Conservation (phyloP, 495 filamentous ascomycete species). For the Penicillium waksmanii region DNA sequence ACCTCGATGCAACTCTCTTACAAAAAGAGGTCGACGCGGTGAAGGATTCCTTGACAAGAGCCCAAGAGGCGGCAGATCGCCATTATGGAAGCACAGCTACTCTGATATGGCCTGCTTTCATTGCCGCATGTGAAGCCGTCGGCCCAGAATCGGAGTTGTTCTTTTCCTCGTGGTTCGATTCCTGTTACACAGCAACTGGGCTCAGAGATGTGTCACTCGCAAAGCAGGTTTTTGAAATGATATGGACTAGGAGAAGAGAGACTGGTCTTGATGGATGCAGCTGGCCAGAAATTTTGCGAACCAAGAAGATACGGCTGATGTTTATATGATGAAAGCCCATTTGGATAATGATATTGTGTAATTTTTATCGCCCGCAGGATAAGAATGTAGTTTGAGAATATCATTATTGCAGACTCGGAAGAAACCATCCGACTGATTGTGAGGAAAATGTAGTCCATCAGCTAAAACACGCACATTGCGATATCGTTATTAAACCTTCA, state of each 20-base stretch:
- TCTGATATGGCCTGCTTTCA: conserved; percentile 30
- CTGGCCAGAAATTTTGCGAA: conserved; percentile 26
- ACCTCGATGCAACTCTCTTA: conserved; percentile 24
- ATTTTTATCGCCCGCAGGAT: background rate
- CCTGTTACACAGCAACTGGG: conserved; percentile 16
- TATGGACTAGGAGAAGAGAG: conserved; percentile 21
- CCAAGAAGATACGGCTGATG: conserved; percentile 22
- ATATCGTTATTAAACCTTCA: too few species aligned
- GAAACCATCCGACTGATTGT: background rate
- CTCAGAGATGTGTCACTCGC: conserved; percentile 18
- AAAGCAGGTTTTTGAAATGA: conserved; percentile 19
- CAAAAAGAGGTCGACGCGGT: conserved; percentile 22
- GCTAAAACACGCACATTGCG: background rate
- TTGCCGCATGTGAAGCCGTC: conserved; percentile 28
- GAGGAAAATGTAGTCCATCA: background rate
- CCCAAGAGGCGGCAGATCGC: conserved; percentile 6
- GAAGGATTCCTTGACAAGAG: conserved; percentile 3
- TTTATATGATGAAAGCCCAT: conserved; percentile 14
- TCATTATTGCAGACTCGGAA: background rate
- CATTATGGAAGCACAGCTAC: conserved; percentile 16
- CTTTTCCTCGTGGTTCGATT: conserved; percentile 26
- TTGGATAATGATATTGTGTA: background rate
- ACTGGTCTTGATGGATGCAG: conserved; percentile 8
- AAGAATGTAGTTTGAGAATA: background rate
- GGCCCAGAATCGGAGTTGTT: conserved; percentile 13